Percentiles rank a stretch among this genome's conserved stretches.
Conservation (phyloP, 768 basidiomycete species). For the Leucosporidium scottii region DNA sequence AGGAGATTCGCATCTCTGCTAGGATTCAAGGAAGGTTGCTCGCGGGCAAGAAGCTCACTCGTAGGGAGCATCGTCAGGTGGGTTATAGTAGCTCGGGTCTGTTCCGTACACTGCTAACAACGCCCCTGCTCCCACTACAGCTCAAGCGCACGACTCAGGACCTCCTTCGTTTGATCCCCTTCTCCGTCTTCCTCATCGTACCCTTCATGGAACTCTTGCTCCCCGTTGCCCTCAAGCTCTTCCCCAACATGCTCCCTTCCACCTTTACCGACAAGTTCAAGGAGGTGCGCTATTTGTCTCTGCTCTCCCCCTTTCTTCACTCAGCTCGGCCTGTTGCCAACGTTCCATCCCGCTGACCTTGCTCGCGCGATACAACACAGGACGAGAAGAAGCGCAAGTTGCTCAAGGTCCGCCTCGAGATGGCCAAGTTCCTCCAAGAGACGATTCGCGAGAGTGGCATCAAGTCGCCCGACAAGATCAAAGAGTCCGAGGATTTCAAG, state of each 20-base stretch:
- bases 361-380: constrained; percentile 45
- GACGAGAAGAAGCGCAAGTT: constrained; percentile 96
- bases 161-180: constrained; percentile 83
- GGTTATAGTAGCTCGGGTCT: constrained; percentile 11
- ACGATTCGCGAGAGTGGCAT: constrained; percentile 89
- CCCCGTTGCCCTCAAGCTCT: constrained; percentile 90
- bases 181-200: constrained; percentile 86
- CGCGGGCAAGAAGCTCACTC: constrained; percentile 80
- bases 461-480: constrained; percentile 77
- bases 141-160: constrained; percentile 89
- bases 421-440: constrained; percentile 99
- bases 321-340: too few species aligned
- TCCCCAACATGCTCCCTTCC: constrained; percentile 97
- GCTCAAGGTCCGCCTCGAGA: constrained; percentile 86
- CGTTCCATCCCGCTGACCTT: too few species aligned
- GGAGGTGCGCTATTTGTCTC: constrained; percentile 61
- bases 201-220: constrained; percentile 98
- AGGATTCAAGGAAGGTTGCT: constrained; percentile 86
- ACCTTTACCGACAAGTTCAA: constrained; percentile 97
- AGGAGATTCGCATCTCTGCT: constrained; percentile 83
- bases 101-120: neutral
- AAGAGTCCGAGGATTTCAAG: constrained; percentile 92
- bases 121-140: constrained; percentile 46
- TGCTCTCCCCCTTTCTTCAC: too few species aligned
- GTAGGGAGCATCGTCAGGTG: constrained; percentile 89